Percentiles rank a stretch among this genome's conserved stretches.
phyloP scores from a whole-genome alignment of 352 stramenopile genomes.

The Pythium diclinum region DNA sequence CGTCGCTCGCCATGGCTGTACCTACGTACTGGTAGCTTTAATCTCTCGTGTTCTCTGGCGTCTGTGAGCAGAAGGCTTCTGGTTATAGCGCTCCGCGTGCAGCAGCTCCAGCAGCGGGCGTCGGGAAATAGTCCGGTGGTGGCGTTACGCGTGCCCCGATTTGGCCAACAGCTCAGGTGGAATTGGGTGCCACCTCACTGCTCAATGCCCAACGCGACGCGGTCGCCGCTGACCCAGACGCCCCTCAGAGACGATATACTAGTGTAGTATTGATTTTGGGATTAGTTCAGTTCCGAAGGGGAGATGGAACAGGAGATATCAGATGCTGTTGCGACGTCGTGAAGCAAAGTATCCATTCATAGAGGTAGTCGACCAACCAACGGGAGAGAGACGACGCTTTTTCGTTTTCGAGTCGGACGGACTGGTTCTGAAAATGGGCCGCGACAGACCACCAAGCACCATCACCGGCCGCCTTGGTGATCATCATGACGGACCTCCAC shows the following conservation, averaged over 20 bases:
- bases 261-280: not conserved
- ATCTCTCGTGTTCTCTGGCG: not conserved
- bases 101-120: not conserved
- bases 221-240: slow-evolving; percentile 2
- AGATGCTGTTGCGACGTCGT: not conserved
- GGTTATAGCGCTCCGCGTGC: not conserved
- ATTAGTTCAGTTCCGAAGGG: slow-evolving; percentile 14
- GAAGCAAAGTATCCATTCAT: slow-evolving; percentile 13
- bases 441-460: not conserved
- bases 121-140: not conserved
- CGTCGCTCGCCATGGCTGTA: slow-evolving; percentile 27
- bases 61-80: not conserved
- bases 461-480: too few species aligned
- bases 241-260: slow-evolving; percentile 2
- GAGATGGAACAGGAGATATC: not conserved
- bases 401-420: slow-evolving; percentile 6
- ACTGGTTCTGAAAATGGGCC: slow-evolving; percentile 7
- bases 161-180: not conserved
- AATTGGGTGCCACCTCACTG: not conserved
- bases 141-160: slow-evolving; percentile 1
- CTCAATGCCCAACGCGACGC: not conserved
- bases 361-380: slow-evolving; percentile 11
- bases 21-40: not conserved
- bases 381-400: not conserved
- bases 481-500: not conserved